These are phyloP conservation scores for Larix kaempferi DNA, from an alignment of 75 land plant species.

Conservation along the genomic window DNA sequence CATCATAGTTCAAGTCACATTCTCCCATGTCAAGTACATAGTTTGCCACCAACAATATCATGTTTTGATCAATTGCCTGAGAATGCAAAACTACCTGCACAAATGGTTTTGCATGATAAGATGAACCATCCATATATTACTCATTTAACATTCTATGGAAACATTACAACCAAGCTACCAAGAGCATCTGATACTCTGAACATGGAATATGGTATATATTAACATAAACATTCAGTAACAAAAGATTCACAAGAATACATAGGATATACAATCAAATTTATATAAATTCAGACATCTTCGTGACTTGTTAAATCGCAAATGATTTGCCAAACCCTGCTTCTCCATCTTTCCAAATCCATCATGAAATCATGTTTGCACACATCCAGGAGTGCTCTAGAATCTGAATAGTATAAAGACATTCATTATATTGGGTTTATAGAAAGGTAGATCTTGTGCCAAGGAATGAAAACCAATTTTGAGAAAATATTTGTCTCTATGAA, in stretches of 20 bases:
- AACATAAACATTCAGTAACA: no score
- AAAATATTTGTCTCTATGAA: background rate
- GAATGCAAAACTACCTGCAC: slow-evolving; percentile 12
- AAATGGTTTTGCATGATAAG: background rate
- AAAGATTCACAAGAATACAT: background rate
- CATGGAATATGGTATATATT: no score
- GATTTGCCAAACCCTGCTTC: background rate
- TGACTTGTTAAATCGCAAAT: background rate
- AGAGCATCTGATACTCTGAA: no score
- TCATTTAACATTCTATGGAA: background rate
- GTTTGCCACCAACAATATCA: slow-evolving; percentile 15
- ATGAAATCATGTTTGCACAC: background rate
- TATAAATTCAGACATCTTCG: background rate
- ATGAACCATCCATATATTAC: background rate
- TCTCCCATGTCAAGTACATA: slow-evolving; percentile 72
- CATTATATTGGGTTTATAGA: background rate
- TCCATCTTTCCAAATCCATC: background rate
- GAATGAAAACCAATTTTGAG: background rate
- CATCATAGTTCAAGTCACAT: slow-evolving; percentile 76
- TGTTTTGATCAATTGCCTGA: background rate
- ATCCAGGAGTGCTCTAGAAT: background rate
- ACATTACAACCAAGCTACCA: background rate
- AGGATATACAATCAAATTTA: background rate
- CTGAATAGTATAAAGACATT: background rate
- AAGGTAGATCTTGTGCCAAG: background rate